Conservation (phyloP, 1,139 yeast genomes). For the Geotrichum restrictum region DNA sequence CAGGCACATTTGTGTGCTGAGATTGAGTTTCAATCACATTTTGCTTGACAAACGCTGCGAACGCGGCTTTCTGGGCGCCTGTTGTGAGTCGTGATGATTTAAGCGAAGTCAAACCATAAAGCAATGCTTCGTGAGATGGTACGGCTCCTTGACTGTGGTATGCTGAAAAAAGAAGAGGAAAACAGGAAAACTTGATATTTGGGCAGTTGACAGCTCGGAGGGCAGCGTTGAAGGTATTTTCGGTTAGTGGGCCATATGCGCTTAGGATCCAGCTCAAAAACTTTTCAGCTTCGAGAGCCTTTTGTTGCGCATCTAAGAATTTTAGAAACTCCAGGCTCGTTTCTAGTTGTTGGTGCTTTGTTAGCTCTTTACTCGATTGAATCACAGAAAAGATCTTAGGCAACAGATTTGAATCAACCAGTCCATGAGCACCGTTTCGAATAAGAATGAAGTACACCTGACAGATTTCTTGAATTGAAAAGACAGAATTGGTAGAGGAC, state of each 20-base stretch:
- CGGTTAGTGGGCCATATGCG: conserved; percentile 8
- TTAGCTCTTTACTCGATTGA: conserved; percentile 8
- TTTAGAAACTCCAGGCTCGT: conserved; percentile 16
- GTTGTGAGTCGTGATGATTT: not conserved
- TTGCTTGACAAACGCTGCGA: conserved; percentile 6
- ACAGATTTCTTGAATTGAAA: conserved; percentile 11
- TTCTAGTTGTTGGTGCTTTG: conserved; percentile 11
- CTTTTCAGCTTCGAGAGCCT: conserved; percentile 11
- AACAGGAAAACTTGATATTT: conserved; percentile 12
- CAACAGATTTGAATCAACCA: conserved; percentile 6
- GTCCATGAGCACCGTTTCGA: conserved; percentile 11
- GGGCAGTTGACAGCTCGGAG: conserved; percentile 12
- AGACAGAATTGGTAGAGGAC: conserved; percentile 6
- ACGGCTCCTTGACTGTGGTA: not conserved
- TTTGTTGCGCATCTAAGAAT: conserved; percentile 14
- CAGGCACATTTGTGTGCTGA: conserved; percentile 13
- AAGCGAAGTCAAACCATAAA: conserved; percentile 10
- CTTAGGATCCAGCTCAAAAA: conserved; percentile 19
- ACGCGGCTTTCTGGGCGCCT: not conserved
- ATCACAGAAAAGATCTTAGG: conserved; percentile 16
- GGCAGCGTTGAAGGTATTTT: conserved; percentile 5
- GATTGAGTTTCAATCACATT: conserved; percentile 6
- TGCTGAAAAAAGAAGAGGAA: conserved; percentile 17
- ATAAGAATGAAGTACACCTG: conserved; percentile 7
- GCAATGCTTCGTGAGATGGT: conserved; percentile 15